Percentiles rank a stretch among this genome's conserved stretches.
Evolutionary conservation across 2,329 filamentous ascomycete species (phyloP).

Genomic region (Pseudocercospora fijiensis): DNA sequence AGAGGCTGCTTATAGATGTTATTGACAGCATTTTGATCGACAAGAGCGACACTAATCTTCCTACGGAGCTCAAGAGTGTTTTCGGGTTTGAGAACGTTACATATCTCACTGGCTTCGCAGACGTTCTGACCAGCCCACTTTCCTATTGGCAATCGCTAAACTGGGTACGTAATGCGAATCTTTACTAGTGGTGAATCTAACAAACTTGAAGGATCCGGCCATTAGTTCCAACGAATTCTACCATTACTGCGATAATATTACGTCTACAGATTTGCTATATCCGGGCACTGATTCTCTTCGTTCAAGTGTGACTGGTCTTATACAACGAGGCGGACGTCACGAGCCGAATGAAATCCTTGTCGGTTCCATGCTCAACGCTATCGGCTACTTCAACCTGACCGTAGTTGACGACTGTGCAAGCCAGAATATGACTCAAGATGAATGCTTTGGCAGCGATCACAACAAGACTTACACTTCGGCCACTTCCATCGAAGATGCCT

Average conservation of each 20-base stretch:
- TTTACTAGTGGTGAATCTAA: neutral
- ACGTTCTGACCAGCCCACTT: slow-evolving; percentile 34
- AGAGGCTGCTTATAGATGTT: slow-evolving; percentile 60
- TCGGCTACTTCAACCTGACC: slow-evolving; percentile 55
- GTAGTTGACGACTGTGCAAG: slow-evolving; percentile 42
- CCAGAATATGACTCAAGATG: slow-evolving; percentile 46
- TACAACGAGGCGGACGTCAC: slow-evolving; percentile 50
- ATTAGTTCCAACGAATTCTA: slow-evolving; percentile 52
- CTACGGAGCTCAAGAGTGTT: slow-evolving; percentile 50
- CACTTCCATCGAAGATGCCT: slow-evolving; percentile 14
- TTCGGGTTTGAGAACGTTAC: slow-evolving; percentile 55
- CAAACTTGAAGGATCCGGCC: slow-evolving; percentile 48
- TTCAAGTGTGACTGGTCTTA: slow-evolving; percentile 46
- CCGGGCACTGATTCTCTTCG: slow-evolving; percentile 41
- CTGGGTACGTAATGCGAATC: slow-evolving; percentile 44
- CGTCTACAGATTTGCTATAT: slow-evolving; percentile 47
- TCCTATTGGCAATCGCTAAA: slow-evolving; percentile 56
- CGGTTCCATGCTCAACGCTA: slow-evolving; percentile 57
- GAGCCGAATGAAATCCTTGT: slow-evolving; percentile 44
- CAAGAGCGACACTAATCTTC: slow-evolving; percentile 45
- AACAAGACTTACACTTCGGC: slow-evolving; percentile 42
- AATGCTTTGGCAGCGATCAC: slow-evolving; percentile 51
- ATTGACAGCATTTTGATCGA: slow-evolving; percentile 59
- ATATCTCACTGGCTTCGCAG: slow-evolving; percentile 55
- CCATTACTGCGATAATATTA: slow-evolving; percentile 58